A percentile compares a stretch with the other conserved stretches of the same genome.
These are phyloP conservation scores for Atkinsonella hypoxylon DNA, from an alignment of 2,329 filamentous ascomycete genomes.

Conservation along the genomic window DNA sequence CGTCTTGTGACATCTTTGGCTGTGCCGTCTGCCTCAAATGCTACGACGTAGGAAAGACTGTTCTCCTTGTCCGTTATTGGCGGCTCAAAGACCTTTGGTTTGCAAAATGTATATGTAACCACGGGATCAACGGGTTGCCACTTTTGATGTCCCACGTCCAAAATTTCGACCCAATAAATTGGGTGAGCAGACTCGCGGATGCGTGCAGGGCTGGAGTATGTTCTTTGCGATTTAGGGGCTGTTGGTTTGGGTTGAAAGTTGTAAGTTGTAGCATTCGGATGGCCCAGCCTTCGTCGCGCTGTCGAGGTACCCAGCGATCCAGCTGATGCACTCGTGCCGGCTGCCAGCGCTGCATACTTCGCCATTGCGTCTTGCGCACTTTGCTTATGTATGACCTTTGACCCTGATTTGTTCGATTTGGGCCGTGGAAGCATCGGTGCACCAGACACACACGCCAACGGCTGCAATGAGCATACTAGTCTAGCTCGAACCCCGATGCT, in stretches of 20 bases:
- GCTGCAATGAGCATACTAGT: constrained; percentile 82
- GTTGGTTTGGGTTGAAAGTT: constrained; percentile 32
- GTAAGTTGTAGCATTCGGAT: constrained; percentile 42
- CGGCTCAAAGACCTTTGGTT: constrained; percentile 67
- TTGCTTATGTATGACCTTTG: constrained; percentile 21
- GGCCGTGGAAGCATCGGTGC: constrained; percentile 36
- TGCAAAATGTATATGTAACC: constrained; percentile 66
- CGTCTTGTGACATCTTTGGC: constrained; percentile 78
- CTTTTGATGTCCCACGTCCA: constrained; percentile 75
- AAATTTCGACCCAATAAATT: constrained; percentile 88
- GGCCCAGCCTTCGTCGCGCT: constrained; percentile 37
- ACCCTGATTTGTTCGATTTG: constrained; percentile 16
- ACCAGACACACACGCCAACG: constrained; percentile 53
- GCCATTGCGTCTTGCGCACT: constrained; percentile 13
- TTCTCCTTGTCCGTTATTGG: constrained; percentile 68
- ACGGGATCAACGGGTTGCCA: constrained; percentile 85
- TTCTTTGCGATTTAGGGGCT: constrained; percentile 20
- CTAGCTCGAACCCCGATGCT: constrained; percentile 71
- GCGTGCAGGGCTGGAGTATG: constrained; percentile 24
- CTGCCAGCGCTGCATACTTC: constrained; percentile 24
- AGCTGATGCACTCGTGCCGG: constrained; percentile 18
- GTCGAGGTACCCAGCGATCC: constrained; percentile 22
- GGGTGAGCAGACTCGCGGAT: constrained; percentile 66
- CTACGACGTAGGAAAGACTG: constrained; percentile 69
- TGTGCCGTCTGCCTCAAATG: constrained; percentile 68